Evolutionary conservation across 352 stramenopile species (phyloP), one percentile per base, ranked within the genome.

Genomic region (Phytophthora capsici): DNA sequence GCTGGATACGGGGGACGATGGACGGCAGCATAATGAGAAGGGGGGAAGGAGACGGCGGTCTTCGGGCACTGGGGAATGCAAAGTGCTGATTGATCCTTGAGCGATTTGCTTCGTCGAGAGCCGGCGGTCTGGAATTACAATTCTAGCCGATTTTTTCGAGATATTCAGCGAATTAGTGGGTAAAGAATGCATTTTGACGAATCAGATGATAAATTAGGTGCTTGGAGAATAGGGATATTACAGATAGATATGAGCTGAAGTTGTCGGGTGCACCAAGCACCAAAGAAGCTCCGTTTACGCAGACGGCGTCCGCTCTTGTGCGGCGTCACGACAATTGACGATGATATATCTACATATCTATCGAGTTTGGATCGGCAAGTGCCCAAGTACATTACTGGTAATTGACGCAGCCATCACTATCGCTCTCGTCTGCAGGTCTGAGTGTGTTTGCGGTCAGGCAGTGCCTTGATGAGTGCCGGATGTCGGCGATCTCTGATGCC

Each of bases 1-100:
- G 79, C 63, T 94, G 84, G 52, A 94, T 45, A 48, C 85, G 83
- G 17, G 85, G 83, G 19, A 94, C 83, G 69, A 94, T 80, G 60
- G 73, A 86, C 37, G 83, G 84, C 38, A 94, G 66, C 73, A 92
- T 86, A 25, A 17, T 75, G 46, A 28, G 36, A 9, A n/a, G 14
- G 36, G 36, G 25, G 17, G 41, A 30, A 47, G 41, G 41, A 34
- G 28, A 34, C 28, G 28, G 3, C 28, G 8, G 28, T 14, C 3
- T 14, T 14, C 3, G 2, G 4, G 28, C 10, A 9, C n/a, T 34
- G 28, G 28, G 28, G 28, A 34, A 34, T 34, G 28, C 28, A 34
- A 13, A 34, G 10, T 34, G 28, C 28, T 34, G 28, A 34, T 34
- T 34, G 28, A 34, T 34, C 16, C 40, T 47, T 28, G 41, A 22